Base-by-base conservation (phyloP, 2,329 filamentous ascomycete species). In the Hymenoscyphus fraxineus region DNA sequence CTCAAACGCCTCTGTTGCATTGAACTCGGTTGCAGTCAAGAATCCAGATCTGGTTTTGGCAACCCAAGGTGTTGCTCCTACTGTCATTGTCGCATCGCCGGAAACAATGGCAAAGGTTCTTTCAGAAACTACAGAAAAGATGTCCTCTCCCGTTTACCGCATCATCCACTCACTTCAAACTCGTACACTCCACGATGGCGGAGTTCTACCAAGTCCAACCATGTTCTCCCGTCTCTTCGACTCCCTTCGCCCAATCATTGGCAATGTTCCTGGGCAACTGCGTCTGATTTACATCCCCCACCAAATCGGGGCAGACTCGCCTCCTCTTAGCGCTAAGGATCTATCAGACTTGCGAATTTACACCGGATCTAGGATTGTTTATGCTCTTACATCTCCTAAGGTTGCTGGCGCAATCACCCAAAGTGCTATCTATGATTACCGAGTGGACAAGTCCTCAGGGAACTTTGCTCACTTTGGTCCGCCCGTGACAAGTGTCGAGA, bases 331-430 rank as follows among this genome's bases (percentile, higher is more conserved):
- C 51, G 87, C 89, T 2, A 78, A 83, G 27, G 85, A 88, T 60
- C 81, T 98, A 51, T 92, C 90, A 0, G 92, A 97, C 73, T 78
- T 98, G 64, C 87, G 93, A 57, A 84, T 96, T 61, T 91, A 93
- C 76, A 91, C 90, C 1, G 86, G 89, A 35, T 89, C 92, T 1
- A 86, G 92, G 60, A 82, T 97, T 64, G 82, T 96, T 60, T 97
- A 98, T 76, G 93, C 93, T 2, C 82, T 99, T 62, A 90, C 92
- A 19, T 88, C 90, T 0, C 81, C 92, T 31, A 85, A 86, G 66
- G 91, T 98, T n/a, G 94, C 93, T 1, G 95, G 95, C 44, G 89
- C 93, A 0, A 85, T 96, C n/a, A 82, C 89, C 0, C 94, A 98
- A 78, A 96, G 91, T 7, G 88, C 91, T 66, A 83, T 93, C 47